These are phyloP conservation scores for Plasmodium gonderi DNA, from an alignment of 169 alveolate genomes.

Conservation along the genomic window DNA sequence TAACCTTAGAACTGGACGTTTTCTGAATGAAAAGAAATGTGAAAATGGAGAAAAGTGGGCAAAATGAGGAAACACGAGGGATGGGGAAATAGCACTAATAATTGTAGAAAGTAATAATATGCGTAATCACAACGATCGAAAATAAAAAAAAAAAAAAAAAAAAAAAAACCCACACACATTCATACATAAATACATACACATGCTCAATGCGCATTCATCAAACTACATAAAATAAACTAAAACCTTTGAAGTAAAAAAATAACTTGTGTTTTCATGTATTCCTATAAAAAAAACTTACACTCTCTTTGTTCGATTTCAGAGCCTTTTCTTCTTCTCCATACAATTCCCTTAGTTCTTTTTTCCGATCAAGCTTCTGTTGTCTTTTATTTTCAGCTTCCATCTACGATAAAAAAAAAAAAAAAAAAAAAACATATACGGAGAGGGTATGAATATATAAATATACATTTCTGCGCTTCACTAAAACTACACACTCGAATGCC, in stretches of 20 bases:
- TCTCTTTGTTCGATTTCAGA: slow-evolving; percentile 45
- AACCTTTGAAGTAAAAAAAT: background rate
- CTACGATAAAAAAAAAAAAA: background rate
- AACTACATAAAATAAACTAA: background rate
- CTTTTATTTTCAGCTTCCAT: slow-evolving; percentile 64
- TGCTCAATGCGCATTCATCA: background rate
- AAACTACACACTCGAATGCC: too few species aligned
- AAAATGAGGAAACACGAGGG: background rate
- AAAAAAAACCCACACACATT: too few species aligned
- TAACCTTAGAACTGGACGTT: slow-evolving; percentile 40
- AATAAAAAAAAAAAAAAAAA: background rate
- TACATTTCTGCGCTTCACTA: too few species aligned
- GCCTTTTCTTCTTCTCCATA: slow-evolving; percentile 75
- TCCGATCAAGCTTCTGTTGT: slow-evolving; percentile 61
- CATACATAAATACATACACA: too few species aligned
- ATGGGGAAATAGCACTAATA: background rate
- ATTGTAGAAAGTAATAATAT: background rate
- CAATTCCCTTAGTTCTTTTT: slow-evolving; percentile 55
- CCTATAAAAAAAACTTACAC: slow-evolving; percentile 13
- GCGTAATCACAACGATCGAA: background rate
- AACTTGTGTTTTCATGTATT: background rate
- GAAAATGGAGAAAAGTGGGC: background rate
- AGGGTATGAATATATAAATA: too few species aligned
- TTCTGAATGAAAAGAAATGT: slow-evolving; percentile 7
- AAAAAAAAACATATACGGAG: too few species aligned